These are phyloP conservation scores for Populus hybrid DNA, from an alignment of 441 rosid species.

Conservation along the genomic window DNA sequence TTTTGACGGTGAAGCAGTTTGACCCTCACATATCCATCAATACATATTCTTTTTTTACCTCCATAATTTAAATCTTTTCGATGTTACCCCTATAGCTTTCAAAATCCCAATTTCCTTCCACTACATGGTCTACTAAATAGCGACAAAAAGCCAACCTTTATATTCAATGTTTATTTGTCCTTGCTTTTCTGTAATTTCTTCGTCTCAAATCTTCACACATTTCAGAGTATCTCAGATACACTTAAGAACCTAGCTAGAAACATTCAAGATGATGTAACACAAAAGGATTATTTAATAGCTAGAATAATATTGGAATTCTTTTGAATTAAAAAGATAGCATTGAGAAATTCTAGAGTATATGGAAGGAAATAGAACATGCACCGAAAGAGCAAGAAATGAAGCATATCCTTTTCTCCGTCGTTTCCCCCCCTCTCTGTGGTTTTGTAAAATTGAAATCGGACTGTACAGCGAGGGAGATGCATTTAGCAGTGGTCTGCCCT, in stretches of 20 bases:
- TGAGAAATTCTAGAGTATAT: too few species aligned
- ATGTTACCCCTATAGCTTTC: not conserved
- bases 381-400: not conserved
- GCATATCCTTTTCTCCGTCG: not conserved
- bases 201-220: not conserved
- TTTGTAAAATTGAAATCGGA: not conserved
- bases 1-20: not conserved
- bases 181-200: not conserved
- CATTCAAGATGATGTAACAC: not conserved
- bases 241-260: too few species aligned
- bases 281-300: too few species aligned
- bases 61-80: not conserved
- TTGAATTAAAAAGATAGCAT: too few species aligned
- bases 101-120: not conserved
- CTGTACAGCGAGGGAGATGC: not conserved
- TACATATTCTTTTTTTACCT: not conserved
- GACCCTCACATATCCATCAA: not conserved
- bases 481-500: not conserved
- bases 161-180: not conserved
- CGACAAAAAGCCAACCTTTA: not conserved
- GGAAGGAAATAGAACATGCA: too few species aligned
- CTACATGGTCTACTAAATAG: not conserved
- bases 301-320: too few species aligned
- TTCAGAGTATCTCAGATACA: not conserved
- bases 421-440: not conserved